These are phyloP conservation scores for Aspergillus kassunensis DNA, from an alignment of 495 filamentous ascomycete genomes.

Conservation along the genomic window DNA sequence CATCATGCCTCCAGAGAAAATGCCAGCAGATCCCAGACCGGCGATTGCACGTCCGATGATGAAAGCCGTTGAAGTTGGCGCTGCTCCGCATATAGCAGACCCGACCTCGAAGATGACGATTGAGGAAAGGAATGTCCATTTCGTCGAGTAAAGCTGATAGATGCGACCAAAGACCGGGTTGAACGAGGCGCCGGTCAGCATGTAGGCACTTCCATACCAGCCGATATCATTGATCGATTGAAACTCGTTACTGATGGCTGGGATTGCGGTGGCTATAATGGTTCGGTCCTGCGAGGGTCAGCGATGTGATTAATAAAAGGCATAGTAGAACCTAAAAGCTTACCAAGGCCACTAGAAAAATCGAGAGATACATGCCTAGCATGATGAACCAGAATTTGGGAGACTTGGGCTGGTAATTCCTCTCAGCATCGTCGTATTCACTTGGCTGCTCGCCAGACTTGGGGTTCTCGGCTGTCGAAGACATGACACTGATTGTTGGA, in stretches of 20 bases:
- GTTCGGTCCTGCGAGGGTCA: background rate
- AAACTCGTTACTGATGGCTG: constrained; percentile 4
- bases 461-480: constrained; percentile 12
- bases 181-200: background rate
- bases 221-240: constrained; percentile 4
- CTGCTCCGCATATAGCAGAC: background rate
- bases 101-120: constrained; percentile 1
- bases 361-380: constrained; percentile 28
- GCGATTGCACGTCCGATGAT: constrained; percentile 7
- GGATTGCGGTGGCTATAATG: constrained; percentile 6
- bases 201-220: constrained; percentile 5
- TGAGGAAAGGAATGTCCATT: background rate
- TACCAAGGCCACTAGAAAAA: constrained; percentile 38
- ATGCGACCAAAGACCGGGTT: constrained; percentile 2
- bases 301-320: background rate
- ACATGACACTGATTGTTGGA: background rate
- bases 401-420: constrained; percentile 33
- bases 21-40: constrained; percentile 1
- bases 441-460: background rate
- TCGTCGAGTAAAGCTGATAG: constrained; percentile 1
- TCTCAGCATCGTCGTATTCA: constrained; percentile 38
- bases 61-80: background rate
- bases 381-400: constrained; percentile 32
- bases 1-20: constrained; percentile 5
- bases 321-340: background rate